Evolutionary conservation across 306 rosid genomes (phyloP), one percentile per base, ranked within the genome.

Genomic region (Ormosia emarginata): DNA sequence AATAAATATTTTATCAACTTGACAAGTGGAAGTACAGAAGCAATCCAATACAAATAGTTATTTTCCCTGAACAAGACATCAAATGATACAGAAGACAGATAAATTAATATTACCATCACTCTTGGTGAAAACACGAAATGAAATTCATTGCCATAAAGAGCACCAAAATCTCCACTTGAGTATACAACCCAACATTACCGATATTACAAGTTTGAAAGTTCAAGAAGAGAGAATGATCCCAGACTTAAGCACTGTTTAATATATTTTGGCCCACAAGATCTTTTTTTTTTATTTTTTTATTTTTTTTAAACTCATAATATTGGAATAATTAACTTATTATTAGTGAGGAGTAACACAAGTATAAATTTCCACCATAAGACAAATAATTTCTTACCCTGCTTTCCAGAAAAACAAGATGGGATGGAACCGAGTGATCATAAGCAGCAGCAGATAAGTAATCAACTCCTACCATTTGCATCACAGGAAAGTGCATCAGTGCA

Each of bases 381-480:
- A 85, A 8, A 71, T 3, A 81, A 9, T 30, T 84, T 78, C 86
- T 84, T 87, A 87, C 88, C 84, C 86, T 78, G 70, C 86, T 57
- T 78, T 81, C 69, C 32, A 87, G 80, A 55, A 87, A 84, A 81
- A 69, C 82, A 55, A 17, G 84, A 67, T 87, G 88, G 46, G 90
- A 87, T 50, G 14, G 74, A 74, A 63, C 34, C 1, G 82, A 84
- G 52, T 87, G 86, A 74, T 73, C 90, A 56, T 87, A 87, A 63
- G 88, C 71, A 53, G 90, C 90, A 62, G 17, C 90, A 40, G 90
- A 87, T 64, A 84, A 74, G 82, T 84, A 87, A 78, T 87, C 90
- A 84, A 87, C 36, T 74, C 90, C 90, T 87, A 67, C 66, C 79
- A 84, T 79, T 80, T 53, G 59, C 61, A 86, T 80, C 17, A 76